Evolutionary conservation across 306 rosid genomes (phyloP), one percentile per base, ranked within the genome.

Genomic region (Lathyrus tuberosus): DNA sequence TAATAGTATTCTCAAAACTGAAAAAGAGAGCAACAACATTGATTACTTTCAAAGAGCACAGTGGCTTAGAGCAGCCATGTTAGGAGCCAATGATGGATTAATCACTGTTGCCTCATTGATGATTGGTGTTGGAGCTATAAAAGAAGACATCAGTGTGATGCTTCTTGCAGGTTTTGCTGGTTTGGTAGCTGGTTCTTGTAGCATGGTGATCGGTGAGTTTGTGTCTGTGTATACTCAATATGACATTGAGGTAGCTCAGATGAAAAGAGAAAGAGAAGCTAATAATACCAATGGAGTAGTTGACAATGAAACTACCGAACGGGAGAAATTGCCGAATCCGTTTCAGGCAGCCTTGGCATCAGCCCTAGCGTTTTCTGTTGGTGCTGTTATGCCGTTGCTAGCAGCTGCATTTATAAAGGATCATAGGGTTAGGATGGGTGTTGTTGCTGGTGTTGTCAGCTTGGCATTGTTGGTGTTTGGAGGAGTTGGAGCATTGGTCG

Each of bases 141-240:
- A 84, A 52, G 44, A 84, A 54, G 95, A 88, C 46, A 59, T 66
- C 6, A 73, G 81, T 33, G 81, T 79, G 60, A 86, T 88, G 95
- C 73, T 88, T 2, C 22, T 86, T 0, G 86, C 95, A 0, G 95
- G 95, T 14, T 88, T 88, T 44, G 95, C 91, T 0, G 95, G 95
- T 3, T 41, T 88, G 1, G 84, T 86, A 5, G 95, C 95, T 0
- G 95, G 95, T 3, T 91, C 91, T 1, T 86, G 95, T 28, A 86
- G 91, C 71, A 86, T 88, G 95, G 91, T 89, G 2, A 88, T 88
- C 1, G 95, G 95, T 11, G 95, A 88, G 72, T 88, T 88, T 59
- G 95, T 88, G 17, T 88, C 95, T 37, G 95, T 88, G 10, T 86
- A 82, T 68, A 82, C 95, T 58, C 95, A 88, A 3, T 88, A 80